Base-by-base conservation (phyloP, 2,329 filamentous ascomycete genomes). In the Pyrenochaeta sp. region DNA sequence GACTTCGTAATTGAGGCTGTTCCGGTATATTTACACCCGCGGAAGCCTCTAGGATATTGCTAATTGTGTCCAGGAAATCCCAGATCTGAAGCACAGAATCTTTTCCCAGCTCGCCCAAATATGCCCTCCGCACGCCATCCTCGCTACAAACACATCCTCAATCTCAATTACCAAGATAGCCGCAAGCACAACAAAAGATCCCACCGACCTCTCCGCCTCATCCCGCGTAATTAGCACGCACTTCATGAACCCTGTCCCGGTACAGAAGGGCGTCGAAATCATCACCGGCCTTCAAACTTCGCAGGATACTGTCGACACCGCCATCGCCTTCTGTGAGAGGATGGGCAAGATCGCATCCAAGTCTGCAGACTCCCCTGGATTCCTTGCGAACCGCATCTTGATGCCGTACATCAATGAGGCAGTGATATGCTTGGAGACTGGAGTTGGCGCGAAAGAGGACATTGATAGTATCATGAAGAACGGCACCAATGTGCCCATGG, bases 371-470 rank as follows among this genome's bases (percentile, higher is more conserved):
- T 88, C 91, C 0, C 95, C 95, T 0, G 95, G 95, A 1, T 99
- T 99, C 82, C 83, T 99, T 25, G 95, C 95, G 32, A 99, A 99
- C 78, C 86, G 95, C 9, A 99, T 99, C 61, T 82, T 99, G 58
- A 99, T 99, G 95, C 95, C 95, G 0, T 99, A 99, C 77, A 97
- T 99, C 82, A 99, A 99, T 77, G 95, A 99, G 81, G 95, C 96
- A 8, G 85, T 99, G 68, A 94, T 97, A 64, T 99, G 95, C 78
- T 84, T 99, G 13, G 95, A 99, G 81, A 97, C 95, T 0, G 91
- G 92, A 2, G 88, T 99, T 0, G 95, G 95, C 19, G 86, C 87
- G 64, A 90, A 91, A 68, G 93, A 98, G 73, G 91, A 94, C 64
- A 99, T 99, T 66, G 95, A 99, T 75, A 89, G 86, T 65, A 99